Percentiles rank a stretch among this genome's conserved stretches.
Conservation (phyloP, 2,329 filamentous ascomycete genomes). For the Phyllosticta paracitricarpa region DNA sequence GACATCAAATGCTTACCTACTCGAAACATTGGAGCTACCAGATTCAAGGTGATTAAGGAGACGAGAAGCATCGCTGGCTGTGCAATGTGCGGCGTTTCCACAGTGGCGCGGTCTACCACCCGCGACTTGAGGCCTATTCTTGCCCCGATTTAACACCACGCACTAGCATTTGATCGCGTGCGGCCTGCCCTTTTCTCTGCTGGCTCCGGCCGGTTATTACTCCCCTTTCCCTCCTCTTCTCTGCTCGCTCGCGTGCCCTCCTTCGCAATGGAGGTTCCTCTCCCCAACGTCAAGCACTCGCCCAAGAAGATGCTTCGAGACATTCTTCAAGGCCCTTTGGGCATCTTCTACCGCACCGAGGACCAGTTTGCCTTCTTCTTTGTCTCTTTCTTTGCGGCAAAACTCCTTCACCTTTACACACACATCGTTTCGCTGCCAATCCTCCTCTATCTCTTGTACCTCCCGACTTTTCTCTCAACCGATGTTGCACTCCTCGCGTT, state of each 20-base stretch:
- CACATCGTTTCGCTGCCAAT: slow-evolving; percentile 24
- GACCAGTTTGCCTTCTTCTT: slow-evolving; percentile 21
- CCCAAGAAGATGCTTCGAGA: background rate
- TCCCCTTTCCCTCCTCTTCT: background rate
- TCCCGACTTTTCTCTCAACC: slow-evolving; percentile 28
- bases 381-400: slow-evolving; percentile 24
- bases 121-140: background rate
- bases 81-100: background rate
- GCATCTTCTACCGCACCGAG: slow-evolving; percentile 5
- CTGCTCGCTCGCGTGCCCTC: background rate
- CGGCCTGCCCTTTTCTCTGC: background rate
- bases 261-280: background rate
- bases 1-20: background rate
- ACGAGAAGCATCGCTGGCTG: background rate
- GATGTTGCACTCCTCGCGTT: slow-evolving; percentile 25
- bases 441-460: slow-evolving; percentile 26
- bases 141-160: background rate
- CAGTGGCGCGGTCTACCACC: background rate
- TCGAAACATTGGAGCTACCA: background rate
- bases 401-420: slow-evolving; percentile 25
- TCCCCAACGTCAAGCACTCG: background rate
- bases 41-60: background rate
- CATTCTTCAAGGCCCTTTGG: background rate
- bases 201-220: background rate
- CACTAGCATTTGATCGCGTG: background rate